Conservation (phyloP, 805 yeast genomes). For the Teunomyces stri region DNA sequence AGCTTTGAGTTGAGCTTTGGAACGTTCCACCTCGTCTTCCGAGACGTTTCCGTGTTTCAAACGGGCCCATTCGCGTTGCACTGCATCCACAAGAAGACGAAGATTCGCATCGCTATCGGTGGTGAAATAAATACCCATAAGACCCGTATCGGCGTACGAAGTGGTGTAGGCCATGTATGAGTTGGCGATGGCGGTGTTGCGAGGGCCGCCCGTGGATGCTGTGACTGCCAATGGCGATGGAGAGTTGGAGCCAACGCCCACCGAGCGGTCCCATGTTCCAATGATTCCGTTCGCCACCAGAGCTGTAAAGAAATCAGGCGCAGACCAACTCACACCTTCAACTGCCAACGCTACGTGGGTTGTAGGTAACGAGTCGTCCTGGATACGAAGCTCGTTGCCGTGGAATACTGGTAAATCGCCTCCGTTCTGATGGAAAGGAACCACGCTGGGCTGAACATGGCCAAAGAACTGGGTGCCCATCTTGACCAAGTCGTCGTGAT, state of each 20-base stretch:
- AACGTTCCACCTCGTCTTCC: constrained; percentile 86
- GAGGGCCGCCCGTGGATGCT: constrained; percentile 55
- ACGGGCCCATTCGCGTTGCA: constrained; percentile 85
- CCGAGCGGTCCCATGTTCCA: constrained; percentile 95
- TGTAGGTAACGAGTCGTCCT: constrained; percentile 78
- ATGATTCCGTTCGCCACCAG: constrained; percentile 94
- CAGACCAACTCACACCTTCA: constrained; percentile 98
- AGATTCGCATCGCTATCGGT: constrained; percentile 72
- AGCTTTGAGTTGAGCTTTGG: constrained; percentile 93
- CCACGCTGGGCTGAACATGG: constrained; percentile 55
- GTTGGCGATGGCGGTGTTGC: constrained; percentile 72
- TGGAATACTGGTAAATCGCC: constrained; percentile 75
- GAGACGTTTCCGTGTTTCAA: constrained; percentile 74
- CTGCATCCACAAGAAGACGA: constrained; percentile 67
- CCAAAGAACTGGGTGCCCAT: constrained; percentile 78
- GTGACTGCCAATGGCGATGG: constrained; percentile 83
- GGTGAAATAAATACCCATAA: constrained; percentile 94
- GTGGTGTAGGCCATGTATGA: constrained; percentile 96
- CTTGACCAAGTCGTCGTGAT: constrained; percentile 78
- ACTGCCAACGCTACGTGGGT: constrained; percentile 92
- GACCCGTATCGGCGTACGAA: constrained; percentile 94
- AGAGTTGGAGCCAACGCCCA: constrained; percentile 77
- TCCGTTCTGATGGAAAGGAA: constrained; percentile 72
- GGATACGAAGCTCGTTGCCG: constrained; percentile 83
- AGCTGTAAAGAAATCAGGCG: constrained; percentile 92